Conservation (phyloP, 257 asterid species). For the Gardenia jasminoides region DNA sequence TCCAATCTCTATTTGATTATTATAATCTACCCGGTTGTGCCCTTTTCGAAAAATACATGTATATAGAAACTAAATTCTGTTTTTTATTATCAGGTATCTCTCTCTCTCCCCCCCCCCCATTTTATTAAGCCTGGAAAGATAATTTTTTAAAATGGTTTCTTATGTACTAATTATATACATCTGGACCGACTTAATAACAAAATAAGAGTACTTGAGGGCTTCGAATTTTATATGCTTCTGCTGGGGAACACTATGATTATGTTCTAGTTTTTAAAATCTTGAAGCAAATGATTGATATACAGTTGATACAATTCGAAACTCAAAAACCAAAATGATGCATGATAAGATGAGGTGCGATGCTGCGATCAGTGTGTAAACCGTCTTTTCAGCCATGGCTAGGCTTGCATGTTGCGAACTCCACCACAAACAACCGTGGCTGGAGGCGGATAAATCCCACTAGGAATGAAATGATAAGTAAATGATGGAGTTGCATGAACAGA, state of each 20-base stretch:
- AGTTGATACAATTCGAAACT: not conserved
- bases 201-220: not conserved
- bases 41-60: too few relatives aligned
- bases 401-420: not conserved
- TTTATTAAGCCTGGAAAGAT: too few relatives aligned
- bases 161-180: too few relatives aligned
- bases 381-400: not conserved
- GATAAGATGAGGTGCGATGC: not conserved
- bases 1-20: too few relatives aligned
- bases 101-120: too few relatives aligned
- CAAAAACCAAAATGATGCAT: not conserved
- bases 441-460: not conserved
- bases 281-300: not conserved
- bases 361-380: not conserved
- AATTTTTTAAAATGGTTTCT: too few relatives aligned
- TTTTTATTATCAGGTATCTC: too few relatives aligned
- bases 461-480: not conserved
- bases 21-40: too few relatives aligned
- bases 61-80: too few relatives aligned
- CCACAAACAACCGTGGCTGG: not conserved
- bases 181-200: too few relatives aligned
- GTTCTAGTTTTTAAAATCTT: not conserved
- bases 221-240: not conserved
- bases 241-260: not conserved
- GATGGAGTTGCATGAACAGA: not conserved